Percentiles rank a stretch among this genome's conserved stretches.
These are phyloP conservation scores for Sugiyamaella valdiviana DNA, from an alignment of 805 yeast genomes.

Conservation along the genomic window DNA sequence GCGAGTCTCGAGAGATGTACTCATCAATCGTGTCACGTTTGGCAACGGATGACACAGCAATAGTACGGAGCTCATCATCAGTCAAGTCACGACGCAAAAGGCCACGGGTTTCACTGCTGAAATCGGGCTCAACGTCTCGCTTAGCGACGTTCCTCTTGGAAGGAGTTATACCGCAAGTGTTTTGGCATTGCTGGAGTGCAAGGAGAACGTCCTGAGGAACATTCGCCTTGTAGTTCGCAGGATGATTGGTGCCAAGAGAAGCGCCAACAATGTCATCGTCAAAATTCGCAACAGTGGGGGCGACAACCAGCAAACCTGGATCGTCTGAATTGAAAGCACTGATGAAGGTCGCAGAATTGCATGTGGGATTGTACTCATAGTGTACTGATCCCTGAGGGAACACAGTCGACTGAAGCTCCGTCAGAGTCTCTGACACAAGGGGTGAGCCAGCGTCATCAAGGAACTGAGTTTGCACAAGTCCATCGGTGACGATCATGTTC, in stretches of 20 bases:
- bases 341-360: conserved; percentile 14
- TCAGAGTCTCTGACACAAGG: conserved; percentile 11
- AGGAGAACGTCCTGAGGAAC: not conserved
- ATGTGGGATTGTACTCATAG: conserved; percentile 20
- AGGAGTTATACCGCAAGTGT: not conserved
- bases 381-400: conserved; percentile 22
- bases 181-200: not conserved
- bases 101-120: not conserved
- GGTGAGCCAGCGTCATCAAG: conserved; percentile 12
- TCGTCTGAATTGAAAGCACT: conserved; percentile 18
- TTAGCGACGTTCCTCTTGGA: not conserved
- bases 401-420: conserved; percentile 14
- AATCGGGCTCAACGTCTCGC: not conserved
- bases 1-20: not conserved
- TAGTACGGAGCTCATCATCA: not conserved
- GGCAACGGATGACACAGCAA: not conserved
- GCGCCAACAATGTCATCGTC: not conserved
- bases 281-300: conserved; percentile 4
- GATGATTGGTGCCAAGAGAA: not conserved
- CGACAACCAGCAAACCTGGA: conserved; percentile 18
- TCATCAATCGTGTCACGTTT: not conserved
- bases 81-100: not conserved
- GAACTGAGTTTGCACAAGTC: conserved; percentile 17
- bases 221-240: not conserved
- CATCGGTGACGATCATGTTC: conserved; percentile 14